Conservation (phyloP, 345 rosid species). For the Eucalyptus camaldulensis region DNA sequence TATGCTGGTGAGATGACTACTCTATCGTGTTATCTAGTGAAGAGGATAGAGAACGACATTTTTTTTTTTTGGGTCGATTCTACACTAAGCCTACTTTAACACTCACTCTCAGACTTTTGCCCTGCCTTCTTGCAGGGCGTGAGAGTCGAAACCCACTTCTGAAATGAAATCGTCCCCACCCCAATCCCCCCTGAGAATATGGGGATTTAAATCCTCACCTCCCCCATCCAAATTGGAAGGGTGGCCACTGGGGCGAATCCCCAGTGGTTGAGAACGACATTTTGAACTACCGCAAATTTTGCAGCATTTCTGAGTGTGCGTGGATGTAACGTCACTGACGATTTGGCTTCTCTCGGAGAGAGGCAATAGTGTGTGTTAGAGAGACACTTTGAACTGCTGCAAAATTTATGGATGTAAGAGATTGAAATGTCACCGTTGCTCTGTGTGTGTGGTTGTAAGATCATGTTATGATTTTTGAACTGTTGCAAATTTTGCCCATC, state of each 20-base stretch:
- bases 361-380: background rate
- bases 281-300: background rate
- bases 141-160: no score
- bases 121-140: no score
- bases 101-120: no score
- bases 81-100: no score
- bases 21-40: background rate
- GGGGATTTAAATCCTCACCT: no score
- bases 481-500: background rate
- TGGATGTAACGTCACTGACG: background rate
- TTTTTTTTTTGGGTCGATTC: no score
- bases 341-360: background rate
- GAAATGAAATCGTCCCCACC: no score
- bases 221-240: no score
- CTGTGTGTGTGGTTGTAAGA: background rate
- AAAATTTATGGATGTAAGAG: background rate
- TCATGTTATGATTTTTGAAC: background rate
- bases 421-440: no score
- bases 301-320: background rate
- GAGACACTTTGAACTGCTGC: background rate
- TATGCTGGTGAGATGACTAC: background rate
- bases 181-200: no score
- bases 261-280: background rate
- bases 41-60: background rate
- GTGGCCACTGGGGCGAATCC: no score